Base-by-base conservation (phyloP, 2,329 filamentous ascomycete genomes). In the Exophiala spinifera region DNA sequence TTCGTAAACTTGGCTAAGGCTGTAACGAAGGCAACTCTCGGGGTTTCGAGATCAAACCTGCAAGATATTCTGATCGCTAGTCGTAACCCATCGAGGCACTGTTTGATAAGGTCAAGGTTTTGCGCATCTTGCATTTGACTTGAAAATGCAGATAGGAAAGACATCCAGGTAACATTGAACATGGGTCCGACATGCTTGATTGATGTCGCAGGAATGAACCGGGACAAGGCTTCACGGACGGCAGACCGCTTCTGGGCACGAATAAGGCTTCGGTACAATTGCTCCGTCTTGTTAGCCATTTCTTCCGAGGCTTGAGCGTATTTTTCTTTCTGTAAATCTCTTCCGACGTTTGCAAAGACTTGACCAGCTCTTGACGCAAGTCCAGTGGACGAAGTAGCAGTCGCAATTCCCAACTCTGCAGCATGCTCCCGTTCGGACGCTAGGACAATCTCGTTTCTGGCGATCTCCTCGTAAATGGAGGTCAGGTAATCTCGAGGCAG, bases 151-250 rank as follows among this genome's bases (percentile, higher is more conserved):
- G 92, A 97, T 66, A 99, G 87, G 71, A 96, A 95, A 8, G 92
- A 96, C 92, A 97, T 99, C 94, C 94, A 99, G 0, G 91, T 95
- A 20, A 96, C 91, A 65, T 96, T 91, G 67, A 99, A 97, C 94
- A 99, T 99, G 0, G 94, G 91, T 0, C 94, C 94, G 46, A 96
- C 88, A 69, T 99, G 94, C 64, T 90, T 92, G 69, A 90, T 91
- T 0, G 91, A 97, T 1, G 90, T 94, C 3, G 94, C 94, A 1
- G 90, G 88, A 51, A 99, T 95, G 71, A 94, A 99, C 53, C 76
- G 85, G 73, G 78, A 86, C 65, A 71, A 72, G n/a, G 75, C 84
- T 74, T 68, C 81, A 69, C 87, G 87, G 39, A 87, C 76, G 1
- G 89, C 84, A 56, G 89, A 94, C 65, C 85, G 86, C 46, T 89